Evolutionary conservation across 176 grass and related monocot genomes (phyloP), one percentile per base, ranked within the genome.

Genomic region (Elymus sibiricus): DNA sequence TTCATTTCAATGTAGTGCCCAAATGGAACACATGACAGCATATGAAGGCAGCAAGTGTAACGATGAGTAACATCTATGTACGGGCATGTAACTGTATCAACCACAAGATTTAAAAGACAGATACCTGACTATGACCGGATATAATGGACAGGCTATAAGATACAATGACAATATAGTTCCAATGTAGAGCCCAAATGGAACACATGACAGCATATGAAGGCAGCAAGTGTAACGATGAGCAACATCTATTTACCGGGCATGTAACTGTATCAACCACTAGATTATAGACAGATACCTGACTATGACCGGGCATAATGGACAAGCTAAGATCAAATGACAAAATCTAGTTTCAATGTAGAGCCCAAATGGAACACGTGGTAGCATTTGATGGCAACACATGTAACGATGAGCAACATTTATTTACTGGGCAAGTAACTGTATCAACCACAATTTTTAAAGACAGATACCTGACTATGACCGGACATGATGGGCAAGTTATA

Each of bases 11-110:
- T 87, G 68, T 84, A 49, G 44, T 38, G 16, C 84, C 66, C 80
- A 90, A 83, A 90, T 90, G 89, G 84, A 90, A 90, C 89, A 87
- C 79, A 59, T 90, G 70, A 90, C 8, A 90, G 78, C 83, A 90
- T 77, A 37, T 0, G 1, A 70, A 25, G 62, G 78, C 71, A 64
- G 27, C 70, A 86, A 26, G 63, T 31, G 74, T 89, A 89, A 86
- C 78, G 22, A 82, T 82, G 78, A 77, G 78, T 9, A 55, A 17
- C 61, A 77, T 70, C 3, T 27, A n/a, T 90, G 3, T 90, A 37
- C 74, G 9, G 84, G 5, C 74, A 90, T 87, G 89, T 80, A 87
- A 90, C 84, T 90, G 89, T 90, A 90, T 80, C 81, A 80, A 80
- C 85, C 66, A 90, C 80, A 59, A 42, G 1, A 73, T 77, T 79